phyloP scores from a whole-genome alignment of 2,329 filamentous ascomycete species.

The Trichoderma arundinaceum region DNA sequence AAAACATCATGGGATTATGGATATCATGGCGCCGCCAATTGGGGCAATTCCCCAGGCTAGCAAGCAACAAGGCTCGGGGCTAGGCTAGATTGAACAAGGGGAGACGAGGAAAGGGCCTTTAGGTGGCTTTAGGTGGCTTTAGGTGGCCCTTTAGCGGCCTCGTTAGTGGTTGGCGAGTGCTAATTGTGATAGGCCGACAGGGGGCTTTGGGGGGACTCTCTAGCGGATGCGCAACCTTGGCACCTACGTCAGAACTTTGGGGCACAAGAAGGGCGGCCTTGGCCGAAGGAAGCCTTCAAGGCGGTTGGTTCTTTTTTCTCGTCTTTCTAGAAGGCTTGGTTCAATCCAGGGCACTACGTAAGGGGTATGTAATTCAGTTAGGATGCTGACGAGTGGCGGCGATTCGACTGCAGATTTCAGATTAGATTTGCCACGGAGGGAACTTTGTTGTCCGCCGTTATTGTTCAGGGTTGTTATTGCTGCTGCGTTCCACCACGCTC shows the following conservation, averaged over 20 bases:
- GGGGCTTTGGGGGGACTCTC: not conserved
- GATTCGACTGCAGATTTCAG: not conserved
- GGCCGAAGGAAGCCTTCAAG: constrained; percentile 1
- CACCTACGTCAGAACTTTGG: constrained; percentile 23
- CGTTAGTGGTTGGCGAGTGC: constrained; percentile 4
- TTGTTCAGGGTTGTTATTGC: not conserved
- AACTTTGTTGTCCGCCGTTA: not conserved
- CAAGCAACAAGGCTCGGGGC: not conserved
- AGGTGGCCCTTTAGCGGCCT: not conserved
- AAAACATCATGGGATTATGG: constrained; percentile 7
- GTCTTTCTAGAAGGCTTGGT: constrained; percentile 12
- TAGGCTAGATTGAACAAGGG: constrained; percentile 20
- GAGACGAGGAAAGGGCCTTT: not conserved
- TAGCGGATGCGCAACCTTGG: not conserved
- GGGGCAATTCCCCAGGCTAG: constrained; percentile 22
- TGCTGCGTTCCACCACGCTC: not conserved
- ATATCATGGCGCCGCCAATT: constrained; percentile 11
- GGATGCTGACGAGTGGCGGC: constrained; percentile 4
- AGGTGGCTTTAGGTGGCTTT: constrained; percentile 1
- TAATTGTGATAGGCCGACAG: not conserved
- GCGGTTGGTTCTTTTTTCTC: not conserved
- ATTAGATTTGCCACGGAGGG: not conserved
- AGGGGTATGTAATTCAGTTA: not conserved
- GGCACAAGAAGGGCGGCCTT: constrained; percentile 4
- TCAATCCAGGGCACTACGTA: not conserved